A percentile compares a stretch with the other conserved stretches of the same genome.
These are phyloP conservation scores for Colletotrichum gigasporum DNA, from an alignment of 2,329 filamentous ascomycete genomes.

Conservation along the genomic window DNA sequence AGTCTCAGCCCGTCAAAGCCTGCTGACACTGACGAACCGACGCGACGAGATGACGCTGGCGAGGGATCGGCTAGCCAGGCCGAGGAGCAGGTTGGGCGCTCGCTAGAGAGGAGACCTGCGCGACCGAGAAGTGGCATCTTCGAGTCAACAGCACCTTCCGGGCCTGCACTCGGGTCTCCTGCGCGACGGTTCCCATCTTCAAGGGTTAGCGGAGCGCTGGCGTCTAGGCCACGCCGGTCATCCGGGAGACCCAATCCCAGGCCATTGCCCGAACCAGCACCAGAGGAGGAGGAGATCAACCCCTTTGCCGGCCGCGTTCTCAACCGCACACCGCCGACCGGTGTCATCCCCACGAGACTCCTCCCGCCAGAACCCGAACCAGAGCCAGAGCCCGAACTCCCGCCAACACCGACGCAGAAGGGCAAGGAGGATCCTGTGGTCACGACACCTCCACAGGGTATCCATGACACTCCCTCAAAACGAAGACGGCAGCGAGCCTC, in stretches of 20 bases:
- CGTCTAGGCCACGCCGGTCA: slow-evolving; percentile 49
- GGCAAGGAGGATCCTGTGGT: slow-evolving; percentile 61
- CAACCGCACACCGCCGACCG: slow-evolving; percentile 46
- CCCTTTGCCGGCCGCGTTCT: slow-evolving; percentile 50
- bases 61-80: background rate
- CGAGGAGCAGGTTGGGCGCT: background rate
- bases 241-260: slow-evolving; percentile 54
- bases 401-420: slow-evolving; percentile 62
- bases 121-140: slow-evolving; percentile 19
- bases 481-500: slow-evolving; percentile 50
- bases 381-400: slow-evolving; percentile 67
- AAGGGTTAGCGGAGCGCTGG: slow-evolving; percentile 43
- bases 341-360: slow-evolving; percentile 1
- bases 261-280: slow-evolving; percentile 56
- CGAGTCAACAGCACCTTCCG: background rate
- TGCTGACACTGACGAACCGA: slow-evolving; percentile 33
- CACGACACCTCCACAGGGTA: slow-evolving; percentile 65
- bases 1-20: slow-evolving; percentile 24
- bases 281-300: slow-evolving; percentile 53
- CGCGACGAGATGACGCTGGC: background rate
- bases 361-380: slow-evolving; percentile 7
- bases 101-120: slow-evolving; percentile 6
- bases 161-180: slow-evolving; percentile 19
- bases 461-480: slow-evolving; percentile 67
- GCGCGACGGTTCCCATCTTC: slow-evolving; percentile 39